These are phyloP conservation scores for Passiflora organensis DNA, from an alignment of 345 rosid species.

Conservation along the genomic window DNA sequence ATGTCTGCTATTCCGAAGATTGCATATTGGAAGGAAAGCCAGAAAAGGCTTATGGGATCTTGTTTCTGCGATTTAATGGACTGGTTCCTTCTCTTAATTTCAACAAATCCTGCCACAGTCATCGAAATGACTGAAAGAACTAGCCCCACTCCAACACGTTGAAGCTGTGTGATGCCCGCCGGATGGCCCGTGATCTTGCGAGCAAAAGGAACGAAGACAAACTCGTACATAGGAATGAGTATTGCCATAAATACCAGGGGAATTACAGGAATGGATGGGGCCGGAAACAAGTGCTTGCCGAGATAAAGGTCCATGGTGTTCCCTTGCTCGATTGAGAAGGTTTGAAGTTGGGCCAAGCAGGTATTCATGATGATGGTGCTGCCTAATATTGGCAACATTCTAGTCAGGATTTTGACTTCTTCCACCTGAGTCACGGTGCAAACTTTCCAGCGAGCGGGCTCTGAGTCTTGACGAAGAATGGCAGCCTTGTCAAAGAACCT, in stretches of 20 bases:
- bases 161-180: slow-evolving; percentile 29
- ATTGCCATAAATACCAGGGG: slow-evolving; percentile 16
- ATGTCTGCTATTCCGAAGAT: slow-evolving; percentile 32
- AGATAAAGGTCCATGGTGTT: slow-evolving; percentile 4
- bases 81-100: slow-evolving; percentile 15
- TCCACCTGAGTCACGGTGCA: slow-evolving; percentile 49
- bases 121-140: slow-evolving; percentile 22
- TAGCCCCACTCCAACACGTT: slow-evolving; percentile 18
- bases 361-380: slow-evolving; percentile 27
- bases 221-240: slow-evolving; percentile 22
- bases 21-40: slow-evolving; percentile 24
- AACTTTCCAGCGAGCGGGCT: slow-evolving; percentile 21
- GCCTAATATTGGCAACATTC: slow-evolving; percentile 38
- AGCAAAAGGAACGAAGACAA: slow-evolving; percentile 17
- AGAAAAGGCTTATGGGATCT: slow-evolving; percentile 13
- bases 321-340: slow-evolving; percentile 23
- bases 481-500: slow-evolving; percentile 46
- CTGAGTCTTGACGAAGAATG: slow-evolving; percentile 11
- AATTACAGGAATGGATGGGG: slow-evolving; percentile 15
- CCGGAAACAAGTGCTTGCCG: slow-evolving; percentile 7
- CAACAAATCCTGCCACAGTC: slow-evolving; percentile 20
- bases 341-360: slow-evolving; percentile 21
- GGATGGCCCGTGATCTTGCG: slow-evolving; percentile 20
- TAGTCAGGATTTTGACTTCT: slow-evolving; percentile 45
- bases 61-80: not conserved